Evolutionary conservation across 148 eudicot genomes (phyloP).

Genomic region (Mesembryanthemum crystallinum): DNA sequence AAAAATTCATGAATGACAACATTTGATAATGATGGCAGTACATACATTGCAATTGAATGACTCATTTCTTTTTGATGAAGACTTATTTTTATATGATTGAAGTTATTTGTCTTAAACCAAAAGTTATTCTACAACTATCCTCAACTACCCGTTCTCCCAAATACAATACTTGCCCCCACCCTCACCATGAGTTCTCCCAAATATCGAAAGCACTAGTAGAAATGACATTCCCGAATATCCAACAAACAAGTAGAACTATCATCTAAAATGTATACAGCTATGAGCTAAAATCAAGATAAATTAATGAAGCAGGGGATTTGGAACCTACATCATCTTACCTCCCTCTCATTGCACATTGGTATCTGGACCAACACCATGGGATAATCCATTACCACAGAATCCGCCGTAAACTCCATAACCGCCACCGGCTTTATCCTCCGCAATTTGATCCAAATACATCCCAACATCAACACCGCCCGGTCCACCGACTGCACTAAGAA

Average conservation of each 20-base stretch:
- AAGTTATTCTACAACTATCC: neutral
- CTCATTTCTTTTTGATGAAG: no score
- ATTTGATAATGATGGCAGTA: neutral
- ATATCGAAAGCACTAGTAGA: neutral
- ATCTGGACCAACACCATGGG: conserved; percentile 92
- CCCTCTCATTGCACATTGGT: conserved; percentile 97
- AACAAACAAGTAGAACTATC: neutral
- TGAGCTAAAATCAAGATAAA: conserved; percentile 1
- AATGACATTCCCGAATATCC: neutral
- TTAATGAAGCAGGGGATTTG: conserved; percentile 23
- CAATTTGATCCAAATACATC: conserved; percentile 73
- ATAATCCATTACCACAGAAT: conserved; percentile 37
- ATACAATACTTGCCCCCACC: neutral
- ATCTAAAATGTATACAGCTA: neutral
- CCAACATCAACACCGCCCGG: conserved; percentile 64
- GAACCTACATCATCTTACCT: conserved; percentile 94
- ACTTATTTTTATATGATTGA: no score
- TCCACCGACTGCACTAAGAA: conserved; percentile 83
- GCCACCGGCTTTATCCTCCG: conserved; percentile 66
- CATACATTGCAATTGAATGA: no score
- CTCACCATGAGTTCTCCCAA: neutral
- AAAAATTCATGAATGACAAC: neutral
- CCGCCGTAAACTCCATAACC: conserved; percentile 37
- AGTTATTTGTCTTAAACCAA: no score
- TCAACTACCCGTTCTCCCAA: neutral